These are phyloP conservation scores for Penicillium sp. DNA, from an alignment of 2,329 filamentous ascomycete genomes.

Conservation along the genomic window DNA sequence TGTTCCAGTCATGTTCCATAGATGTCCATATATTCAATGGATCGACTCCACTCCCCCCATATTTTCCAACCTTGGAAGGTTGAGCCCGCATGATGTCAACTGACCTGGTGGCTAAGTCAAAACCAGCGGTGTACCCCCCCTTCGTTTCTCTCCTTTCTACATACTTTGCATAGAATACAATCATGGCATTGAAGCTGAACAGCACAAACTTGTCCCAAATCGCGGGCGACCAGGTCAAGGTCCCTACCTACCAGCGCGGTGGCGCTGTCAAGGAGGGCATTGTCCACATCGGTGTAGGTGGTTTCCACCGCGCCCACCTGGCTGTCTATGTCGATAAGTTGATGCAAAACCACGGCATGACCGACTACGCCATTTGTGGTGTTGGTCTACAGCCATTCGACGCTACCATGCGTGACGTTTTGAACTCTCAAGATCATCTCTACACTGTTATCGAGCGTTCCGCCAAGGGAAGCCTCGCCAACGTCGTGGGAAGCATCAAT, in stretches of 20 bases:
- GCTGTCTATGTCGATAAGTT: slow-evolving; percentile 55
- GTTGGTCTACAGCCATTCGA: slow-evolving; percentile 56
- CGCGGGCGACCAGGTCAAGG: slow-evolving; percentile 31
- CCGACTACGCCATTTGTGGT: slow-evolving; percentile 55
- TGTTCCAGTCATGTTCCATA: neutral
- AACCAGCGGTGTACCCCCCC: neutral
- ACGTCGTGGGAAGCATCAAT: slow-evolving; percentile 56
- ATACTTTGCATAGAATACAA: neutral
- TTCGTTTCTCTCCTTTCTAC: neutral
- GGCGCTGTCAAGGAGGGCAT: slow-evolving; percentile 54
- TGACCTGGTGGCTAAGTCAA: neutral
- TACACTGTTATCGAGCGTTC: slow-evolving; percentile 60
- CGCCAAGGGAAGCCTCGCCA: slow-evolving; percentile 51
- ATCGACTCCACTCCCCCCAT: neutral
- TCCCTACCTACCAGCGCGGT: slow-evolving; percentile 49
- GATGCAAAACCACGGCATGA: slow-evolving; percentile 49
- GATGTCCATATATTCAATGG: neutral
- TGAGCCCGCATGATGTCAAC: neutral
- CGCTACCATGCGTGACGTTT: slow-evolving; percentile 53
- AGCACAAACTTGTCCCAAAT: slow-evolving; percentile 44
- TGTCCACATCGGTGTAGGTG: slow-evolving; percentile 57
- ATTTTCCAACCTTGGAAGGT: neutral
- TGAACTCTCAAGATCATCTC: slow-evolving; percentile 52
- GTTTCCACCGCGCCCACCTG: slow-evolving; percentile 57
- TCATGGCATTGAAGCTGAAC: slow-evolving; percentile 38